Conservation (phyloP, 2,329 filamentous ascomycete species). For the Lasiodiplodia sp. region DNA sequence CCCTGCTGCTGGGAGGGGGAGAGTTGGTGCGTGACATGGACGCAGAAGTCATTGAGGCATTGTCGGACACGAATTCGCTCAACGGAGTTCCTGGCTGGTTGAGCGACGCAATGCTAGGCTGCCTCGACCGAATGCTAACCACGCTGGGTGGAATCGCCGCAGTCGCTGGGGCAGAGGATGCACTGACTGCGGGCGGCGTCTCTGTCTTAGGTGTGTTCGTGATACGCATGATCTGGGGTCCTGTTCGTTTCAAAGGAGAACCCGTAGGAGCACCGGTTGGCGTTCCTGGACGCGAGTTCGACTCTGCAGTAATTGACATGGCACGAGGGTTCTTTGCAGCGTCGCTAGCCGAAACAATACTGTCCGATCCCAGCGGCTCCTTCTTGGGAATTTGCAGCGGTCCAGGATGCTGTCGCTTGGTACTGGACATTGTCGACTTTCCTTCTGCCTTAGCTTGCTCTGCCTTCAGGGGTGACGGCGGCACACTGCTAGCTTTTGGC, state of each 20-base stretch:
- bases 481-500: slow-evolving; percentile 3
- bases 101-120: slow-evolving; percentile 63
- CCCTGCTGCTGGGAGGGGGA: slow-evolving; percentile 63
- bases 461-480: background rate
- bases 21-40: slow-evolving; percentile 77
- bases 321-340: slow-evolving; percentile 39
- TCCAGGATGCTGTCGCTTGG: slow-evolving; percentile 28
- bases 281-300: slow-evolving; percentile 56
- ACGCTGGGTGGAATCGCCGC: slow-evolving; percentile 45
- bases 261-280: slow-evolving; percentile 56
- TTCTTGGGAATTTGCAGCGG: slow-evolving; percentile 29
- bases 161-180: slow-evolving; percentile 38
- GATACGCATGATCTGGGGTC: slow-evolving; percentile 73
- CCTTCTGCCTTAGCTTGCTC: background rate
- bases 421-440: slow-evolving; percentile 16
- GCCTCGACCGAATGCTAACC: slow-evolving; percentile 56
- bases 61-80: slow-evolving; percentile 80
- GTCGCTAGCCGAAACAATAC: slow-evolving; percentile 31
- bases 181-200: slow-evolving; percentile 52
- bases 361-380: slow-evolving; percentile 8
- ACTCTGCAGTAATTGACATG: slow-evolving; percentile 33
- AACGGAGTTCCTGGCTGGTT: slow-evolving; percentile 75
- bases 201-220: slow-evolving; percentile 72
- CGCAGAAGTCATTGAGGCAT: slow-evolving; percentile 74
- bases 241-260: slow-evolving; percentile 52